phyloP scores from a whole-genome alignment of 768 basidiomycete species.

The Termitomyces sp. region DNA sequence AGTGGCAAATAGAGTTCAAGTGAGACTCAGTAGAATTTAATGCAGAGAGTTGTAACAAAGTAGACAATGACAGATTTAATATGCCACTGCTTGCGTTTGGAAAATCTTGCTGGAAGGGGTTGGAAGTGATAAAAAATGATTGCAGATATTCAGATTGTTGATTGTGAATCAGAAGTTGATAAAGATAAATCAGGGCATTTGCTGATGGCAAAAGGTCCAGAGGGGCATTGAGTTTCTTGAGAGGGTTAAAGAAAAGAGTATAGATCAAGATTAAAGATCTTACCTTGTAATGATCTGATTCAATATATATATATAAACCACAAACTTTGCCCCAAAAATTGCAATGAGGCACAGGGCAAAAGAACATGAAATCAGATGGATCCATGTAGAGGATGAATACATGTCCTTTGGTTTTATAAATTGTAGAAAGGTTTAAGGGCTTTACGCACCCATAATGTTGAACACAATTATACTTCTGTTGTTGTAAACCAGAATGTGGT shows the following conservation, averaged over 20 bases:
- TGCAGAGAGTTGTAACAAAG: no score
- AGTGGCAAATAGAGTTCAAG: no score
- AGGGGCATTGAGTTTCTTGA: no score
- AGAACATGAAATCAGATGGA: background rate
- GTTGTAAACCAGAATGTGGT: no score
- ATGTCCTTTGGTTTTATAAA: background rate
- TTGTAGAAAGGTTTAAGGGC: no score
- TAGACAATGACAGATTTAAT: no score
- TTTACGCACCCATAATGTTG: no score
- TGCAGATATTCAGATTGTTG: background rate
- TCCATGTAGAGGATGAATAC: background rate
- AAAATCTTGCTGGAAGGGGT: background rate
- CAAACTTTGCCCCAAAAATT: background rate
- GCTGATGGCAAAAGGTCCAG: background rate
- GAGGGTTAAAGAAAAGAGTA: no score
- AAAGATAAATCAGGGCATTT: background rate
- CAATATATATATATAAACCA: background rate
- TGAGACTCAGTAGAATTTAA: no score
- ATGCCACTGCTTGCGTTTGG: no score
- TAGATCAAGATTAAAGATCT: background rate
- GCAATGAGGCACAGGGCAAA: background rate
- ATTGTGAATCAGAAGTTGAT: background rate
- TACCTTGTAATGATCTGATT: background rate
- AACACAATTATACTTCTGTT: no score
- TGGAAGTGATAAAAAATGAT: background rate